Evolutionary conservation across 345 rosid species (phyloP).

Genomic region (Populus alba): DNA sequence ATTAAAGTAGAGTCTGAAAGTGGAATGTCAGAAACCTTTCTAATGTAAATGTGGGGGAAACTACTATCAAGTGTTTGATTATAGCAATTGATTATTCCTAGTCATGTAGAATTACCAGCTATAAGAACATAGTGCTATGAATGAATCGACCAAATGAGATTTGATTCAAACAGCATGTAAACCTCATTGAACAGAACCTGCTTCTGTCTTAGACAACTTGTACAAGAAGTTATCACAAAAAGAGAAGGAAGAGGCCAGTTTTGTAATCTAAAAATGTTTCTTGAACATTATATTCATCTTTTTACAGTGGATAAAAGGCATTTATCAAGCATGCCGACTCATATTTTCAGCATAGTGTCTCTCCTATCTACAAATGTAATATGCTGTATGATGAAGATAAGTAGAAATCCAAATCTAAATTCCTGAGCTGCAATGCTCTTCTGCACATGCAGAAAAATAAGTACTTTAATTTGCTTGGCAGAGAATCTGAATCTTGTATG

Average conservation of each 20-base stretch:
- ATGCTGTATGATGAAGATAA: not conserved
- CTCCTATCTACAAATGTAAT: not conserved
- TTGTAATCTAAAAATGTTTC: not conserved
- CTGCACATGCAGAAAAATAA: not conserved
- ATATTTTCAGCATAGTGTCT: too few relatives aligned
- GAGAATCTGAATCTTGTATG: not conserved
- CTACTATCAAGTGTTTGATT: not conserved
- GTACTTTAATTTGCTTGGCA: not conserved
- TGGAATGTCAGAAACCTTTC: not conserved
- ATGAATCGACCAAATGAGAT: not conserved
- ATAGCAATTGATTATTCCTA: not conserved
- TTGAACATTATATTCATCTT: not conserved
- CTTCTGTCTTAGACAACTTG: not conserved
- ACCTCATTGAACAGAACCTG: not conserved
- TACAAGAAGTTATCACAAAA: not conserved
- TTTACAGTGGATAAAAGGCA: not conserved
- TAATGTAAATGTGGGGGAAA: not conserved
- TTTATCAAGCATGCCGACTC: too few relatives aligned
- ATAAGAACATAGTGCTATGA: not conserved
- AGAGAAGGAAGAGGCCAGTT: not conserved
- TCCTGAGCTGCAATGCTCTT: not conserved
- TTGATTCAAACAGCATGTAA: not conserved
- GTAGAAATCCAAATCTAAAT: not conserved
- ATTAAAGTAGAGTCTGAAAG: not conserved
- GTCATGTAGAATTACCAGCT: not conserved